A percentile compares a stretch with the other conserved stretches of the same genome.
These are phyloP conservation scores for Allantophomopsis cytisporea DNA, from an alignment of 2,329 filamentous ascomycete species.

Conservation along the genomic window DNA sequence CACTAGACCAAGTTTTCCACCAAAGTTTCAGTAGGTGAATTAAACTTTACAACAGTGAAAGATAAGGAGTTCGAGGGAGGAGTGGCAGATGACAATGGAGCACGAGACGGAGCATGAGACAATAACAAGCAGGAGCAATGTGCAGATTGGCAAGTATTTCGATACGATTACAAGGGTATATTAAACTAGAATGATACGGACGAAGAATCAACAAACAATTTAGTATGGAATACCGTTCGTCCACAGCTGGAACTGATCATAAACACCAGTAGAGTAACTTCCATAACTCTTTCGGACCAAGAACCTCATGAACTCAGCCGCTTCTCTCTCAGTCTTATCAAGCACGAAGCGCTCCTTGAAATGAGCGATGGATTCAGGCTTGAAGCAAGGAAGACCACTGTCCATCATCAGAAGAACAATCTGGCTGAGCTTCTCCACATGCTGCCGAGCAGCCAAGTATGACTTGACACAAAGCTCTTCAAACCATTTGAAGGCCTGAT, in stretches of 20 bases:
- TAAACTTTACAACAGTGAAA: no score
- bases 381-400: conserved; percentile 92
- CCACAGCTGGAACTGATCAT: conserved; percentile 94
- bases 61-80: no score
- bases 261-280: conserved; percentile 85
- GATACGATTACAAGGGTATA: no score
- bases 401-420: conserved; percentile 94
- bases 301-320: conserved; percentile 85
- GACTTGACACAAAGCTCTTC: conserved; percentile 94
- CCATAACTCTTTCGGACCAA: conserved; percentile 82
- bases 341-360: conserved; percentile 88
- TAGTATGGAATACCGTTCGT: conserved; percentile 91
- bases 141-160: no score
- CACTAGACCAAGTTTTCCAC: no score
- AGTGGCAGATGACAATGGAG: no score
- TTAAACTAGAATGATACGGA: no score
- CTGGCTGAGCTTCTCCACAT: conserved; percentile 79
- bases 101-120: no score
- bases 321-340: conserved; percentile 83
- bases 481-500: conserved; percentile 89
- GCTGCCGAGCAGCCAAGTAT: conserved; percentile 76
- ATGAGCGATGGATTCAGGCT: conserved; percentile 84
- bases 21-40: no score
- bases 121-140: no score
- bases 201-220: background rate